Base-by-base conservation (phyloP, 1,284 basidiomycete species). In the Abortiporus biennis region DNA sequence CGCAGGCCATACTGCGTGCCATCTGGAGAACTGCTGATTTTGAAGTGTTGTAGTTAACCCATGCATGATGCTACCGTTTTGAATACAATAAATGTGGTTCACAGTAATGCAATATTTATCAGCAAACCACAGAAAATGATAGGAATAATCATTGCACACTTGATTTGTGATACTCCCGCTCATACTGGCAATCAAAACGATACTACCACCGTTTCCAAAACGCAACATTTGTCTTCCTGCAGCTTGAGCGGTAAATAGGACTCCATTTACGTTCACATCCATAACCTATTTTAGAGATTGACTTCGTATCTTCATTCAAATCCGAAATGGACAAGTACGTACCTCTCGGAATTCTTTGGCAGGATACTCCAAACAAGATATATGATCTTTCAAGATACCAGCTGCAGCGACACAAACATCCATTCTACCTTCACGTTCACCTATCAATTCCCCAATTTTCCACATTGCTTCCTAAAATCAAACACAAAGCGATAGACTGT, bases 181-280 rank as follows among this genome's bases (percentile, higher is more conserved):
- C 85, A 93, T 91, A 45, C 85, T 89, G 15, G 85, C 89, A 51
- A 92, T 81, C 47, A 90, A 63, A 50, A 89, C 76, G 50, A 92
- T 88, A 51, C 85, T 90, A 1, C 87, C 90, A 13, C 72, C 69
- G 11, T 69, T 74, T 3, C 77, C 75, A 49, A 81, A 85, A 22
- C 77, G 71, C n/a, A 59, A 65, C 84, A 87, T 90, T 62, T 85
- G 78, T 45, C 78, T 69, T 5, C 85, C 88, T 12, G 80, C 86
- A 0, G 84, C 85, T 57, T 89, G 85, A 2, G 85, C 84, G 3
- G 85, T 85, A 54, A 79, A 81, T 47, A 91, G 62, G 20, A 84
- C 85, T 1, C 88, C 88, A 42, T 75, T 79, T 23, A 78, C 74
- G 63, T 92, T 91, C 44, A 92, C 76, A 42, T 75, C 73, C 55